A percentile compares a stretch with the other conserved stretches of the same genome.
phyloP scores from a whole-genome alignment of 164 flowering plant species.

The Sextonia rubra region DNA sequence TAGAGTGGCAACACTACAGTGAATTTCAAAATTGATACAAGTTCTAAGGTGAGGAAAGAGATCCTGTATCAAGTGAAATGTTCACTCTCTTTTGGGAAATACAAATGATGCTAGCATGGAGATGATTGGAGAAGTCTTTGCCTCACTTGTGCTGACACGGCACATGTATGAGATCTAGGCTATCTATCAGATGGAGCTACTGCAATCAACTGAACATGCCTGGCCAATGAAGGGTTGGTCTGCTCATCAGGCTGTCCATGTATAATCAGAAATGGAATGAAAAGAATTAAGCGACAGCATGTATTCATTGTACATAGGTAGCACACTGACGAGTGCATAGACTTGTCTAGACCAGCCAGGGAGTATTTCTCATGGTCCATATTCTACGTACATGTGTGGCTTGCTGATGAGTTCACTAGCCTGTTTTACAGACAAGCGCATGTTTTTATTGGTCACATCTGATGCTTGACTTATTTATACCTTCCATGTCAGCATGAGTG shows the following conservation, averaged over 20 bases:
- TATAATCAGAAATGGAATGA: too few relatives aligned
- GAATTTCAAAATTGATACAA: constrained; percentile 70
- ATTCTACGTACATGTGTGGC: neutral
- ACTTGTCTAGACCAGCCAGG: too few relatives aligned
- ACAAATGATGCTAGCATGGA: neutral
- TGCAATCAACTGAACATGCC: neutral
- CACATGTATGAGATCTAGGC: neutral
- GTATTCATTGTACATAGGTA: too few relatives aligned
- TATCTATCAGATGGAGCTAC: neutral
- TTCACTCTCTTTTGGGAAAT: too few relatives aligned
- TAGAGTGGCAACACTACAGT: constrained; percentile 50
- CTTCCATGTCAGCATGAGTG: too few relatives aligned
- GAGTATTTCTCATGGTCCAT: neutral
- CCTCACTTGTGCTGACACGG: neutral
- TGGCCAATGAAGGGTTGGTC: neutral
- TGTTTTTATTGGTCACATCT: too few relatives aligned
- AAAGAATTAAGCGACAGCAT: too few relatives aligned
- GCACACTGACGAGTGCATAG: too few relatives aligned
- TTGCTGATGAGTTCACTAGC: neutral
- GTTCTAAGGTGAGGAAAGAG: constrained; percentile 55
- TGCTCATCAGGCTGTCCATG: neutral
- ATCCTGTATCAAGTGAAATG: neutral
- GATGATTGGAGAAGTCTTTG: too few relatives aligned
- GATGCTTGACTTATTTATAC: too few relatives aligned
- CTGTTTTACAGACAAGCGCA: neutral